Evolutionary conservation across 2,329 filamentous ascomycete genomes (phyloP).

Genomic region (Curvularia verruculosa): DNA sequence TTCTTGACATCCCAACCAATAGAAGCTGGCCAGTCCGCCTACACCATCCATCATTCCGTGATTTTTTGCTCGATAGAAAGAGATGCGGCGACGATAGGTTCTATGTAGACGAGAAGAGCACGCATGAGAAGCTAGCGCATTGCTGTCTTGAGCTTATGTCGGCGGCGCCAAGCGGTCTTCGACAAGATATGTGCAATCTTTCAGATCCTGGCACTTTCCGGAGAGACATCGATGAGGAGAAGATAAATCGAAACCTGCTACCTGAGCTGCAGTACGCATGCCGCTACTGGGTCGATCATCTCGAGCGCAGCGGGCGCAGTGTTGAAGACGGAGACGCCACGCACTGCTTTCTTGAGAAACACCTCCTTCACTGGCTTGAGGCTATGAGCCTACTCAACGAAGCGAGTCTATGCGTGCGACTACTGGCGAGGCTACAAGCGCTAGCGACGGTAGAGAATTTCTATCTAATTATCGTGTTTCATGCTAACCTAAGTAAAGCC

Average conservation of each 20-base stretch:
- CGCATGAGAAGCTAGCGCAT: not conserved
- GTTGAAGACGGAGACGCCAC: not conserved
- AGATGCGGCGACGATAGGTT: not conserved
- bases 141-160: not conserved
- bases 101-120: not conserved
- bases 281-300: no score
- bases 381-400: not conserved
- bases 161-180: not conserved
- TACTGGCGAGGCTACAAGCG: not conserved
- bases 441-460: not conserved
- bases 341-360: not conserved
- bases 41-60: not conserved
- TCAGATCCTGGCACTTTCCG: not conserved
- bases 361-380: not conserved
- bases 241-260: no score
- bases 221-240: not conserved
- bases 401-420: no score
- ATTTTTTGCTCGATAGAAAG: not conserved
- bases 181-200: not conserved
- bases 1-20: no score
- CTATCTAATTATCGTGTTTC: not conserved
- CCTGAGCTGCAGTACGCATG: no score
- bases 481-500: not conserved
- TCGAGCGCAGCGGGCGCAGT: not conserved
- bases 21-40: not conserved